Evolutionary conservation across 1,284 basidiomycete genomes (phyloP).

Genomic region (Marasmius sp.): DNA sequence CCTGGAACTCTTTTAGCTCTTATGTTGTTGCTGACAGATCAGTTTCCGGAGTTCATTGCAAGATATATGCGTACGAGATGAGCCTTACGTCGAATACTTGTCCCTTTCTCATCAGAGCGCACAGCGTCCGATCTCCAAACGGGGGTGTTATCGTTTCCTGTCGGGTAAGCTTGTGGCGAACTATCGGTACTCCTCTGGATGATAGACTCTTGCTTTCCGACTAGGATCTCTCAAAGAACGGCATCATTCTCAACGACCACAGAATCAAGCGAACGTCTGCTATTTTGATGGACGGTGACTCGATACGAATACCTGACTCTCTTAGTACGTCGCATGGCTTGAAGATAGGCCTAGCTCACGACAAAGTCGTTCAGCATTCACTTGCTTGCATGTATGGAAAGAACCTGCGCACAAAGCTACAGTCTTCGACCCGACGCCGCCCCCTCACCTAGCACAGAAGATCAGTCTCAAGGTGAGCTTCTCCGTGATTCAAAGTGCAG

Average conservation of each 20-base stretch:
- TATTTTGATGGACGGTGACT: slow-evolving; percentile 75
- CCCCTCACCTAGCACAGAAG: slow-evolving; percentile 50
- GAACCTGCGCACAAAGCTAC: slow-evolving; percentile 49
- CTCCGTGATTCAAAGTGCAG: neutral
- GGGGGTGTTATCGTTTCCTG: slow-evolving; percentile 77
- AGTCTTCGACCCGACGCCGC: slow-evolving; percentile 63
- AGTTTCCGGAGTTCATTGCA: slow-evolving; percentile 59
- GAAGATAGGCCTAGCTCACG: neutral
- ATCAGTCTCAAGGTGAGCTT: slow-evolving; percentile 29
- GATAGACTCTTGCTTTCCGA: neutral
- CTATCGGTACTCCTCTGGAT: neutral
- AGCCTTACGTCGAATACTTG: neutral
- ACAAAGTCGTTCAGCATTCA: slow-evolving; percentile 49
- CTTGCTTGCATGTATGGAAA: slow-evolving; percentile 59
- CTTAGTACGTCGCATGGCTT: slow-evolving; percentile 40
- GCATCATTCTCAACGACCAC: slow-evolving; percentile 69
- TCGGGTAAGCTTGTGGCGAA: slow-evolving; percentile 43
- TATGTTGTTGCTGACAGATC: slow-evolving; percentile 36
- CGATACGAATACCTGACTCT: slow-evolving; percentile 64
- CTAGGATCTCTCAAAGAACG: slow-evolving; percentile 79
- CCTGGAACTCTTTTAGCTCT: slow-evolving; percentile 28
- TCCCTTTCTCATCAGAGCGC: slow-evolving; percentile 1
- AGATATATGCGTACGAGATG: slow-evolving; percentile 68
- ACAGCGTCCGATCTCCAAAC: slow-evolving; percentile 63
- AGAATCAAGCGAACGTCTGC: slow-evolving; percentile 61